These are phyloP conservation scores for Dendrostoma leiphaemia DNA, from an alignment of 2,329 filamentous ascomycete species.

Conservation along the genomic window DNA sequence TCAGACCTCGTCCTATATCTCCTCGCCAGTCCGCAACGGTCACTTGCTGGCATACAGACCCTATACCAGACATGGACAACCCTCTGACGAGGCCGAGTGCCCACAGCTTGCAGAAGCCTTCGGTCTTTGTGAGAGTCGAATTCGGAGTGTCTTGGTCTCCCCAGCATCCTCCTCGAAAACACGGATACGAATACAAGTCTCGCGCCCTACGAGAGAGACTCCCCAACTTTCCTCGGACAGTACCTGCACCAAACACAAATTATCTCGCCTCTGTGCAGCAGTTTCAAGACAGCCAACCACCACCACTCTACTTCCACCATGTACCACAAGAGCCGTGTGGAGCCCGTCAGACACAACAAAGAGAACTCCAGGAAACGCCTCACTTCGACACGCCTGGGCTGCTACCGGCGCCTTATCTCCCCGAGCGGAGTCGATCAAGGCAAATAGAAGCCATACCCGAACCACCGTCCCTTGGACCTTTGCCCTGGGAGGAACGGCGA, in stretches of 20 bases:
- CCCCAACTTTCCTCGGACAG: conserved; percentile 43
- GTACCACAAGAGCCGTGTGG: conserved; percentile 18
- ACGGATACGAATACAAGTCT: conserved; percentile 47
- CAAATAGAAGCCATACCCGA: conserved; percentile 19
- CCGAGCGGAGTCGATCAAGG: conserved; percentile 14
- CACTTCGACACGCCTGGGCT: conserved; percentile 17
- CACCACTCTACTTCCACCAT: conserved; percentile 13
- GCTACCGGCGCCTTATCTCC: conserved; percentile 15
- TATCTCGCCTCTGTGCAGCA: conserved; percentile 31
- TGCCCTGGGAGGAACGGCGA: conserved; percentile 21
- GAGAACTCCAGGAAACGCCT: conserved; percentile 15
- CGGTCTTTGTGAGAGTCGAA: conserved; percentile 50
- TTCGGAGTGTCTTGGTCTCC: conserved; percentile 50
- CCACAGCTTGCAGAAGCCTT: conserved; percentile 33
- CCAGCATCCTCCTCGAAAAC: conserved; percentile 40
- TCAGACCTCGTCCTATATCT: conserved; percentile 5
- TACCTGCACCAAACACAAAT: conserved; percentile 44
- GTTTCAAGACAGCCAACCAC: conserved; percentile 11
- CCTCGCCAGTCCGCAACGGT: conserved; percentile 13
- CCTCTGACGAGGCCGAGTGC: conserved; percentile 26
- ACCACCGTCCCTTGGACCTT: not conserved
- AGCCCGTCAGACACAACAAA: not conserved
- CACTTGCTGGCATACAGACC: conserved; percentile 25
- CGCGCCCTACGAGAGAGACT: conserved; percentile 41
- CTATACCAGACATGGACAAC: conserved; percentile 25